These are phyloP conservation scores for Alternaria hordeiaustralica DNA, from an alignment of 2,329 filamentous ascomycete genomes.

Conservation along the genomic window DNA sequence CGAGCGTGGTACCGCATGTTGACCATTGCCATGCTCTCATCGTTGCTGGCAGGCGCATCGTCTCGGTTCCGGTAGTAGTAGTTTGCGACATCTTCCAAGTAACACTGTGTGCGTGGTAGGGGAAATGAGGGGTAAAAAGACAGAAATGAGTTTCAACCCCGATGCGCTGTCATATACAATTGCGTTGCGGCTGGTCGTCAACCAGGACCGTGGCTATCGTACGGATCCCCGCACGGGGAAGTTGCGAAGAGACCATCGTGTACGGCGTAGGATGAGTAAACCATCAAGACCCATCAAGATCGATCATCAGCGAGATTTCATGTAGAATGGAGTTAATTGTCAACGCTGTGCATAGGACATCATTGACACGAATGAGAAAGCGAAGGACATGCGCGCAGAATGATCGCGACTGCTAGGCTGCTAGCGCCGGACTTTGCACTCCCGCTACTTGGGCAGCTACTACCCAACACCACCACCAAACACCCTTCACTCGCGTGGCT, in stretches of 20 bases:
- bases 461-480: background rate
- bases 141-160: background rate
- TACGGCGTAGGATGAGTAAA: background rate
- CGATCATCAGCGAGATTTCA: background rate
- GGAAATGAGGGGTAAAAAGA: background rate
- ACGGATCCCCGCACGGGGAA: constrained; percentile 16
- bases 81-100: constrained; percentile 7
- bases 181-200: background rate
- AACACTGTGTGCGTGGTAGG: background rate
- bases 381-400: background rate
- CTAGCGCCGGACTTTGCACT: background rate
- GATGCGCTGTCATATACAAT: constrained; percentile 3
- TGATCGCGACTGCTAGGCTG: background rate
- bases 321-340: background rate
- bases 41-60: constrained; percentile 14
- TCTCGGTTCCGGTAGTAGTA: background rate
- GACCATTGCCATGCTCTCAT: constrained; percentile 36
- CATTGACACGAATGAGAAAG: background rate
- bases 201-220: background rate
- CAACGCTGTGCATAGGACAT: background rate
- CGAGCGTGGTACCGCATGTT: constrained; percentile 18
- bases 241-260: background rate
- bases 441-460: background rate
- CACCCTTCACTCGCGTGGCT: background rate
- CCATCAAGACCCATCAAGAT: background rate